A percentile compares a stretch with the other conserved stretches of the same genome.
phyloP scores from a whole-genome alignment of 306 rosid species.

The Citrullus amarus region DNA sequence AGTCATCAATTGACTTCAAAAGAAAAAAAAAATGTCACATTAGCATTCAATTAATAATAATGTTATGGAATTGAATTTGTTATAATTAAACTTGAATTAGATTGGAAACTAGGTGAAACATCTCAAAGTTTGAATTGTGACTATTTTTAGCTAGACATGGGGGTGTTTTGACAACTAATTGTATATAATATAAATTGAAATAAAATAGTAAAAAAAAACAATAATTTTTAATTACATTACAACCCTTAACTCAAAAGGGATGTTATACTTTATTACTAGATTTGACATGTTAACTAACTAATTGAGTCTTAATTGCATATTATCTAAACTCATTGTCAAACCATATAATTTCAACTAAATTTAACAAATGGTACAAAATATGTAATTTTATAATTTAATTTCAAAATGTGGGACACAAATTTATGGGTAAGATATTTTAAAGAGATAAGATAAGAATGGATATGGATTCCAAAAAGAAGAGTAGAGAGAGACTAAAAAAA shows the following conservation, averaged over 20 bases:
- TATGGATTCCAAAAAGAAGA: not conserved
- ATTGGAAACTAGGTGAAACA: no score
- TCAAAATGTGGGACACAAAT: not conserved
- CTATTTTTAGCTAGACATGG: no score
- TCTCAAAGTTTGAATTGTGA: no score
- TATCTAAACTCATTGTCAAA: no score
- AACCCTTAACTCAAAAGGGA: not conserved
- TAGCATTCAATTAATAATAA: no score
- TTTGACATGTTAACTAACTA: not conserved
- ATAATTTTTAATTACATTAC: not conserved
- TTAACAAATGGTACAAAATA: no score
- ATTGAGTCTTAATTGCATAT: not conserved
- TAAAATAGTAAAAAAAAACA: not conserved
- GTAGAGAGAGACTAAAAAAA: not conserved
- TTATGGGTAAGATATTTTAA: not conserved
- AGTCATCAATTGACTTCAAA: no score
- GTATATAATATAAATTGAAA: not conserved
- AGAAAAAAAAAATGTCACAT: no score
- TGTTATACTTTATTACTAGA: not conserved
- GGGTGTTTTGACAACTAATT: no score
- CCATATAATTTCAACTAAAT: not conserved
- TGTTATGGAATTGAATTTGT: no score
- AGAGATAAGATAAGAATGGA: not conserved
- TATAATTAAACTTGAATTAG: no score
- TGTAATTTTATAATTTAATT: no score